Conservation (phyloP, 306 rosid genomes). For the Sindora glabra region DNA sequence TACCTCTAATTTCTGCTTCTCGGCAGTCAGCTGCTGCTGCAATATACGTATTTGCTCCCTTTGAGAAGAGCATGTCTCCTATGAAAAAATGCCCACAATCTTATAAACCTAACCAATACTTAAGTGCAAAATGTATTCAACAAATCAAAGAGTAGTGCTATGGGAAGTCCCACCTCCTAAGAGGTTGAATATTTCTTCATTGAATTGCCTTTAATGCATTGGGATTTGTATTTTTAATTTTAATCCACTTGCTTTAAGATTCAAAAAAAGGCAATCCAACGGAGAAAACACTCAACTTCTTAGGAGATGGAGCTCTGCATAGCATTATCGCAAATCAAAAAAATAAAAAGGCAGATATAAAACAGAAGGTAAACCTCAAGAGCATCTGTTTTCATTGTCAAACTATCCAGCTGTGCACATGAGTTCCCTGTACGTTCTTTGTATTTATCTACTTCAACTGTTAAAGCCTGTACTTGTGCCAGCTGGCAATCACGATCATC, state of each 20-base stretch:
- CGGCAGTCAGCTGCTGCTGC: slow-evolving; percentile 44
- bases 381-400: slow-evolving; percentile 48
- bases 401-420: slow-evolving; percentile 44
- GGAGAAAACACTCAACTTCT: no score
- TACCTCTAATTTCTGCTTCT: slow-evolving; percentile 71
- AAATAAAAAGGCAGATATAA: not conserved
- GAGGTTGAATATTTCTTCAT: no score
- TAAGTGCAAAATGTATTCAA: no score
- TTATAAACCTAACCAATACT: not conserved
- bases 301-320: no score
- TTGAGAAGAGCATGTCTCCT: slow-evolving; percentile 78
- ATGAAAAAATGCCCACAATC: slow-evolving; percentile 7
- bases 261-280: no score
- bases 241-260: no score
- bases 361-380: slow-evolving; percentile 52
- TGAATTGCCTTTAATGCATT: no score
- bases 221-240: no score
- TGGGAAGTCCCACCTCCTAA: no score
- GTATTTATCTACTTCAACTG: slow-evolving; percentile 41
- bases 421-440: slow-evolving; percentile 41
- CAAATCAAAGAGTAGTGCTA: no score
- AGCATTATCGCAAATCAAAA: no score
- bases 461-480: slow-evolving; percentile 41
- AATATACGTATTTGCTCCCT: slow-evolving; percentile 45
- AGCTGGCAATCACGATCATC: slow-evolving; percentile 71